Base-by-base conservation (phyloP, 176 grass and related monocot species). In the Oryza punctata region DNA sequence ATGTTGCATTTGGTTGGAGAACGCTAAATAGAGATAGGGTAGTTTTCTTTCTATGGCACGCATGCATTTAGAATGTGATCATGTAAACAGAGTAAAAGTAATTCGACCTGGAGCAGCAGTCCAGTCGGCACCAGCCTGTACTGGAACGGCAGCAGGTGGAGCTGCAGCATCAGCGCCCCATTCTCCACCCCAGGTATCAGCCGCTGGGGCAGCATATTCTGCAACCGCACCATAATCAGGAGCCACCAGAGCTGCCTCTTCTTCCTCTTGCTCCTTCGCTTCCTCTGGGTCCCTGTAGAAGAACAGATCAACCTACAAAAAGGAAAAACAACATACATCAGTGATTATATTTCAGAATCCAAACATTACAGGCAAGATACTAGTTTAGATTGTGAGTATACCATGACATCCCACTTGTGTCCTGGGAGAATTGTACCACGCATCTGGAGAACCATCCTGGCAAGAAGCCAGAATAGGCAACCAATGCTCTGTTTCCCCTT, bases 271-370 rank as follows among this genome's bases (percentile, higher is more conserved):
- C 76, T 97, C 92, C 88, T 97, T 97, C 2, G 94, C 86, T 86
- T 97, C 94, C 79, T 97, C 94, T 6, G 94, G 94, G 24, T 97
- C 94, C 72, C 92, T 89, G 70, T 94, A 97, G 88, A 97, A 97
- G 74, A 97, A 97, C 25, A 97, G 81, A 79, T 97, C 94, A 46
- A 97, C 94, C 94, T 97, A 72, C 79, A 80, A 81, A 70, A 84
- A 1, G 50, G 2, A 1, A 21, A 61, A 81, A 76, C 3, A 66
- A 8, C 35, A 67, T 18, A 15, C 30, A 46, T 0, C 11, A 40
- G 32, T 33, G 66, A 63, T 90, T 38, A 82, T 21, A 78, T 28
- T 24, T 54, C 5, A 82, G n/a, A 68, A 15, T 24, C 12, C 2
- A 80, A 60, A 68, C 11, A 82, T 24, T 67, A 14, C 12, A 49